Evolutionary conservation across 768 basidiomycete genomes (phyloP).

Genomic region (Naematelia encephala): DNA sequence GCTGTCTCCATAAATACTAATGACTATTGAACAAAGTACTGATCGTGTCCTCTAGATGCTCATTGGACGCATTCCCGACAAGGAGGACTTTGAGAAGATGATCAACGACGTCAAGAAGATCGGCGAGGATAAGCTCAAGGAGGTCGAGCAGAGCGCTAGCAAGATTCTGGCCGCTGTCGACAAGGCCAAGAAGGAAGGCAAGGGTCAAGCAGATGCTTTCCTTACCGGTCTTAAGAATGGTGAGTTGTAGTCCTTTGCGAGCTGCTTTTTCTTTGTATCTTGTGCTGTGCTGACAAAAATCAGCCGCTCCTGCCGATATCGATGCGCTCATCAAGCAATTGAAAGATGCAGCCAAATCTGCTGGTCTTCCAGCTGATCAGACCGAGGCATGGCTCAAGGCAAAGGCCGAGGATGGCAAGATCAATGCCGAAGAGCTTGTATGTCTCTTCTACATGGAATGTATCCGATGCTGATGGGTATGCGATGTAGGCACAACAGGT

Average conservation of each 20-base stretch:
- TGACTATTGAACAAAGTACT: background rate
- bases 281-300: background rate
- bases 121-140: slow-evolving; percentile 43
- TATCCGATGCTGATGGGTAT: too few relatives aligned
- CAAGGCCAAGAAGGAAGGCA: slow-evolving; percentile 47
- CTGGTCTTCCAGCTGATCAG: slow-evolving; percentile 46
- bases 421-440: slow-evolving; percentile 39
- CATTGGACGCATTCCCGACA: slow-evolving; percentile 34
- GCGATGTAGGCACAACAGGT: slow-evolving; percentile 35
- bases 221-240: slow-evolving; percentile 44
- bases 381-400: slow-evolving; percentile 41
- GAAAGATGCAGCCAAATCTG: slow-evolving; percentile 47
- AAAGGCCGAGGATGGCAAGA: slow-evolving; percentile 44
- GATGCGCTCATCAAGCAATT: slow-evolving; percentile 45
- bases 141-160: slow-evolving; percentile 43
- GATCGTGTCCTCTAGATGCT: slow-evolving; percentile 20
- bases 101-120: slow-evolving; percentile 44
- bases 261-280: background rate
- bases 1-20: slow-evolving; percentile 16
- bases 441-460: slow-evolving; percentile 11
- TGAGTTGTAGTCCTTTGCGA: slow-evolving; percentile 20
- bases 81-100: slow-evolving; percentile 35
- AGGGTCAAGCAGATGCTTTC: slow-evolving; percentile 42
- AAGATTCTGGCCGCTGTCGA: slow-evolving; percentile 44
- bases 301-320: slow-evolving; percentile 47